phyloP scores from a whole-genome alignment of 208 protist species.

The Trypanosoma scelopori region DNA sequence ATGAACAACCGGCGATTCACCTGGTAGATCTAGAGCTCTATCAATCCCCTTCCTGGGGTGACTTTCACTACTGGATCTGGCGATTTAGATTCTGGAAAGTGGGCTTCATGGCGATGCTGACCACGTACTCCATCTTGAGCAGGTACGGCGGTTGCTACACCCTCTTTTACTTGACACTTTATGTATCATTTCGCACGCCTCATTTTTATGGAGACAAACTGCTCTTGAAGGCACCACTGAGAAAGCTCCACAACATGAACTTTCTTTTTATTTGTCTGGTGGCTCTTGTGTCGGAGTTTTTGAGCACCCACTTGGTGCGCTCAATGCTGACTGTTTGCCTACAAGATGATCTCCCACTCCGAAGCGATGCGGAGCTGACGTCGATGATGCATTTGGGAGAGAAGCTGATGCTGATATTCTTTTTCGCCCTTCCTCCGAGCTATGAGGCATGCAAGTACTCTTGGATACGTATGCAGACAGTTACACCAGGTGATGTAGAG shows the following conservation, averaged over 20 bases:
- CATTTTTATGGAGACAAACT: slow-evolving; percentile 7
- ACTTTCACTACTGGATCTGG: slow-evolving; percentile 33
- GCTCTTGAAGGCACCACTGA: slow-evolving; percentile 11
- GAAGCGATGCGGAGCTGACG: slow-evolving; percentile 49
- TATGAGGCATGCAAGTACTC: slow-evolving; percentile 63
- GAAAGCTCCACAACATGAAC: slow-evolving; percentile 19
- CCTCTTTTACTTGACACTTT: slow-evolving; percentile 51
- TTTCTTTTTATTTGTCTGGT: slow-evolving; percentile 27
- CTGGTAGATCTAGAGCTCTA: slow-evolving; percentile 35
- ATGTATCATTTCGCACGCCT: slow-evolving; percentile 25
- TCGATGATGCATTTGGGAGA: slow-evolving; percentile 59
- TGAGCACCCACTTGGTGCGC: slow-evolving; percentile 31
- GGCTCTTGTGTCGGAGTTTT: slow-evolving; percentile 39
- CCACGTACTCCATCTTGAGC: slow-evolving; percentile 51
- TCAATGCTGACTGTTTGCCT: slow-evolving; percentile 50
- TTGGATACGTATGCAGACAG: slow-evolving; percentile 65
- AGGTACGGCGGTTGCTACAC: slow-evolving; percentile 40
- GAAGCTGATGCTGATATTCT: slow-evolving; percentile 46
- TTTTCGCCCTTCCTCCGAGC: slow-evolving; percentile 50
- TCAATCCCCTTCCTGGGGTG: slow-evolving; percentile 14
- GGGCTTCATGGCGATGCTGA: slow-evolving; percentile 60
- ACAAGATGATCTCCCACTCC: slow-evolving; percentile 29
- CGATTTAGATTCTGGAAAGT: slow-evolving; percentile 46
- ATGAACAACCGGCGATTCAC: slow-evolving; percentile 29
- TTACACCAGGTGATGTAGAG: slow-evolving; percentile 43